Conservation (phyloP, 176 grass and related monocot genomes). For the Paspalum vaginatum region DNA sequence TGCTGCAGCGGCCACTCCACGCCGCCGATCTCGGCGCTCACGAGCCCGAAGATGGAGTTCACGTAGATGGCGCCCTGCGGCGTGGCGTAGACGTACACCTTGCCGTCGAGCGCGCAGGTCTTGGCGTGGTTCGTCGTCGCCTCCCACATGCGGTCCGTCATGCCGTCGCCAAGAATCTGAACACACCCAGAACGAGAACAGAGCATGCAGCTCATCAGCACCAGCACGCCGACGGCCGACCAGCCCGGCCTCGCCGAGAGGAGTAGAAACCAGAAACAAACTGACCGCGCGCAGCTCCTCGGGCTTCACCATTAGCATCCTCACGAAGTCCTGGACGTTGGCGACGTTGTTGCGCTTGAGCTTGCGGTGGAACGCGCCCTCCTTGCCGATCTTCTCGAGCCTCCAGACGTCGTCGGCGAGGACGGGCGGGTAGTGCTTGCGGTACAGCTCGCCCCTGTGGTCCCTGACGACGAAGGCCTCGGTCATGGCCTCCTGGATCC, state of each 20-base stretch:
- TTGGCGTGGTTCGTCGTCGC: constrained; percentile 53
- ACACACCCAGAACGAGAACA: background rate
- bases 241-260: background rate
- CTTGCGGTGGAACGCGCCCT: constrained; percentile 72
- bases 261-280: background rate
- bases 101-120: constrained; percentile 54
- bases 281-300: constrained; percentile 55
- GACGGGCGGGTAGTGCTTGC: constrained; percentile 79
- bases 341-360: constrained; percentile 15
- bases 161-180: constrained; percentile 76
- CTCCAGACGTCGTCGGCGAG: constrained; percentile 83
- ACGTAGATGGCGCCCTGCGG: constrained; percentile 46
- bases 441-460: constrained; percentile 89
- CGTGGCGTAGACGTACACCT: constrained; percentile 44
- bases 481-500: constrained; percentile 67
- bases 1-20: constrained; percentile 27
- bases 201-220: constrained; percentile 16
- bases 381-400: constrained; percentile 82
- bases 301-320: constrained; percentile 39
- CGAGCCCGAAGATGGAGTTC: constrained; percentile 48
- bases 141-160: constrained; percentile 91
- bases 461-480: constrained; percentile 71
- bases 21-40: constrained; percentile 29
- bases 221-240: background rate
- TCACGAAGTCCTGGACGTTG: constrained; percentile 74